Evolutionary conservation across 345 rosid species (phyloP).

Genomic region (Nasturtium officinale): DNA sequence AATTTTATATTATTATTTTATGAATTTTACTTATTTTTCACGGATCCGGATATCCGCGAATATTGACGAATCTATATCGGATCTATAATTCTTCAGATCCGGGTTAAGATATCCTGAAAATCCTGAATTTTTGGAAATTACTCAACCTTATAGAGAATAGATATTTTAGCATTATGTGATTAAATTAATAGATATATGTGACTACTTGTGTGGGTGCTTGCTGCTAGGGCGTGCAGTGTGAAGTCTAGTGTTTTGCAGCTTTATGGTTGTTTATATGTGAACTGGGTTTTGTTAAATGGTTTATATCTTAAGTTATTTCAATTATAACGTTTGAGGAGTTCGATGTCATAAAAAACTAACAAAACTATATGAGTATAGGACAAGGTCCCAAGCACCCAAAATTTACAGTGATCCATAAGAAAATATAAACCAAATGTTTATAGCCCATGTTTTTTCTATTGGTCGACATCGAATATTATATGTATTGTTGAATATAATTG

Average conservation of each 20-base stretch:
- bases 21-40: no score
- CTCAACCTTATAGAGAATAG: no score
- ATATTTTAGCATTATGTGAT: constrained; percentile 37
- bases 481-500: not conserved
- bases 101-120: no score
- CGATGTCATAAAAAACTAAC: no score
- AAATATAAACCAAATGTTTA: not conserved
- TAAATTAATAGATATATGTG: constrained; percentile 17
- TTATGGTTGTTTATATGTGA: constrained; percentile 21
- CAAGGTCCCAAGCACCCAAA: not conserved
- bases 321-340: not conserved
- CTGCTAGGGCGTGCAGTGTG: constrained; percentile 30
- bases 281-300: not conserved
- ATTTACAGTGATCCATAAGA: constrained; percentile 12
- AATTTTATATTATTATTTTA: no score
- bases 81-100: no score
- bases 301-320: not conserved
- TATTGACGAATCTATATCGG: no score
- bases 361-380: not conserved
- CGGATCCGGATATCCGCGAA: no score
- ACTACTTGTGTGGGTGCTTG: constrained; percentile 29
- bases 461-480: constrained; percentile 1
- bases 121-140: no score
- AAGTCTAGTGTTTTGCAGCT: constrained; percentile 24
- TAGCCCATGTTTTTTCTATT: constrained; percentile 17